Base-by-base conservation (phyloP, 306 rosid genomes). In the Dalbergia cochinchinensis region DNA sequence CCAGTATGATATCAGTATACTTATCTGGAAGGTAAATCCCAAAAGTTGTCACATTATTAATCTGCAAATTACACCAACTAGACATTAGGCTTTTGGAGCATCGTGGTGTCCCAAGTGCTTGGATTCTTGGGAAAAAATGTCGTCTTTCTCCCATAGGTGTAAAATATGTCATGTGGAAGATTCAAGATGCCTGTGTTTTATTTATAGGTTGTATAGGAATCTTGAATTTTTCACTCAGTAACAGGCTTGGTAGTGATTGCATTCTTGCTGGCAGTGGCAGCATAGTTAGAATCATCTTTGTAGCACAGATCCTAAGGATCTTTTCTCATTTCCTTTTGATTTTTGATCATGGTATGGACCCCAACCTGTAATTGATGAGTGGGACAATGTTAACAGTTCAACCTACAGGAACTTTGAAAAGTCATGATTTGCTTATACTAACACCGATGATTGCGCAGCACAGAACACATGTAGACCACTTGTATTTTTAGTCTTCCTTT, bases 11-110 rank as follows among this genome's bases (percentile, higher is more conserved):
- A 93, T 96, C 86, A 89, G 96, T 57, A 90, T 96, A 62, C 98
- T 93, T 68, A 91, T 96, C 80, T 96, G 99, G 99, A 96, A 96
- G 98, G 99, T 93, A 93, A 86, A 44, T 73, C 66, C 83, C 44
- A 81, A 73, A 55, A 33, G 11, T 7, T 20, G 15, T 39, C 26
- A 34, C 48, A 16, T 34, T 55, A 42, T 62, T 50, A 65, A 50
- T 78, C 44, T 67, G 69, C 60, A 31, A 14, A n/a, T n/a, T n/a
- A n/a, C n/a, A 62, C 48, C 55, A 51, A 15, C 72, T 37, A n/a
- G 50, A 33, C 65, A 19, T 66, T 74, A 71, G 71, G 71, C 5
- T 57, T 78, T 65, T 59, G 80, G 86, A 83, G 73, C 83, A 48
- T 42, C 73, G 76, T 64, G 57, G 9, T 60, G 73, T 82, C 82